Base-by-base conservation (phyloP, 1,284 basidiomycete species). In the Cutaneotrichosporon cavernicola region DNA sequence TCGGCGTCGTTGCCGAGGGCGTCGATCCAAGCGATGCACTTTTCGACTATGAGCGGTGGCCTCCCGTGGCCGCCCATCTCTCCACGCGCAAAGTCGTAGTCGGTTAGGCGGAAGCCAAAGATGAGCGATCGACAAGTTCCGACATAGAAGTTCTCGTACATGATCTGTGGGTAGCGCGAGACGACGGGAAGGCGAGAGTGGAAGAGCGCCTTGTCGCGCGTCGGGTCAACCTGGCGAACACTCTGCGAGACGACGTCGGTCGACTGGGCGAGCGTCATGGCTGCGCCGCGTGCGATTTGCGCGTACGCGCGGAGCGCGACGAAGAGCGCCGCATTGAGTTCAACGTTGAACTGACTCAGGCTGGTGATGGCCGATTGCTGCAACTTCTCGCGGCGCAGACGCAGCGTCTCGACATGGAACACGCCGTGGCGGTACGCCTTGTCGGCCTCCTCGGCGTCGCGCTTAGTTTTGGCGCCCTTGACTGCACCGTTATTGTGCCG, bases 401-500 rank as follows among this genome's bases (percentile, higher is more conserved):
- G 84, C 26, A 98, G 84, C 0, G 96, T 97, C 82, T 99, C 96
- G 30, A 96, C 82, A 86, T 93, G 92, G 79, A 97, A 91, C 34
- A 99, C 88, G 40, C 87, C 92, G 69, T 89, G 89, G 36, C 96
- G 86, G 73, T 98, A 99, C 66, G 94, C 92, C 76, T 90, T 91
- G 80, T 98, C 95, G 89, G 94, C 92, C 77, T 96, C 92, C 57
- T 96, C 94, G 3, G 90, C 89, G 70, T 97, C 94, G 58, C 93
- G 84, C 81, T 93, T 95, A 11, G 89, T 86, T 62, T 89, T 88
- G 38, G 91, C 89, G 38, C 86, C 85, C 64, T 88, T 86, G 67
- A 92, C 81, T 1, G 90, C 71, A 32, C 66, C 87, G 64, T 70
- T 71, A 31, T 67, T 64, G 52, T 59, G 61, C 52, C 57, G 51